Base-by-base conservation (phyloP, 768 basidiomycete genomes). In the Hericium alpestre region DNA sequence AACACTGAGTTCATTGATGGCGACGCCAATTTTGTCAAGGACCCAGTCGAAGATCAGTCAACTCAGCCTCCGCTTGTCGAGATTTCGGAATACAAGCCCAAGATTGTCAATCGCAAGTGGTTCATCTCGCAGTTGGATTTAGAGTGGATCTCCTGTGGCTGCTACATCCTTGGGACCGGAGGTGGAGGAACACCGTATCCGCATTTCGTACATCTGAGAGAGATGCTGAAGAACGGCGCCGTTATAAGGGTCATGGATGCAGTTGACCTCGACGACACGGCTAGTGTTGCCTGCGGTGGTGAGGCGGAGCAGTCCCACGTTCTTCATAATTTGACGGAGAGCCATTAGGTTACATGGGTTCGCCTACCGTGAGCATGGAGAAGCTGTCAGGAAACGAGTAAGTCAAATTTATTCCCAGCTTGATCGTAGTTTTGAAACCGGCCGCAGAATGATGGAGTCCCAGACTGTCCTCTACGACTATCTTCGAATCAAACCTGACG, bases 91-190 rank as follows among this genome's bases (percentile, higher is more conserved):
- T 59, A 53, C 20, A 50, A 57, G 4, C 77, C 75, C 4, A 64
- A 50, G 23, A 71, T 81, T 47, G 61, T 55, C 37, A 62, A 66
- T 9, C 61, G 72, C 7, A 72, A 73, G 59, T 80, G 77, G 78
- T 63, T 71, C 39, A 52, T 80, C 5, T 73, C 73, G 13, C 77
- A 79, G 62, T 67, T 71, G 2, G 77, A 79, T 60, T 65, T 79
- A 22, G 79, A 80, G 55, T 85, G 80, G 72, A 79, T 86, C 49
- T 75, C 80, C 23, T 79, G 81, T 54, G 84, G 84, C 32, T 83
- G 82, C 54, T 80, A 79, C 41, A 72, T 85, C 41, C 71, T 86
- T 1, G 84, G 83, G 0, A 79, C 76, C 16, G 83, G 84, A 2
- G 84, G 84, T 27, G 84, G 84, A 2, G 84, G 83, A 7, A 75